These are phyloP conservation scores for Aschersonia sp. DNA, from an alignment of 2,329 filamentous ascomycete species.

Conservation along the genomic window DNA sequence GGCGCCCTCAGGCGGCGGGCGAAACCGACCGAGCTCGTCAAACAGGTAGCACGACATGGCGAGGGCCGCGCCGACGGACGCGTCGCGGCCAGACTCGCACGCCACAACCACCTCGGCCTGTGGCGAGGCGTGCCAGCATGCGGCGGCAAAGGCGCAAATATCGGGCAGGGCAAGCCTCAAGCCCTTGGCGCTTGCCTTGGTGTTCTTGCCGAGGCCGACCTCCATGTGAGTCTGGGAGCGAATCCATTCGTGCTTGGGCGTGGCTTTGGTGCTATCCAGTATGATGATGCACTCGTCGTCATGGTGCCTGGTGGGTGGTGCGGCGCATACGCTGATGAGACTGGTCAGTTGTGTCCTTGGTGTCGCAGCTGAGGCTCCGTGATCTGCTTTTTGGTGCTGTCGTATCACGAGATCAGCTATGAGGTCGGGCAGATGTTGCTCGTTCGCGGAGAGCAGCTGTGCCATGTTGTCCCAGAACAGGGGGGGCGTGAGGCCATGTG, in stretches of 20 bases:
- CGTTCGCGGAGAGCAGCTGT: conserved; percentile 44
- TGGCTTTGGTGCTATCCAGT: conserved; percentile 25
- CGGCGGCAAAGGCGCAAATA: conserved; percentile 41
- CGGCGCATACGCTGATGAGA: conserved; percentile 20
- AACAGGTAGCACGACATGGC: conserved; percentile 63
- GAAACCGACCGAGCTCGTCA: conserved; percentile 41
- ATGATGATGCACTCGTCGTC: conserved; percentile 23
- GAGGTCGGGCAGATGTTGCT: conserved; percentile 44
- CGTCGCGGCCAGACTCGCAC: conserved; percentile 66
- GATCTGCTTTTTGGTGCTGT: not conserved
- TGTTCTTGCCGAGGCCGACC: conserved; percentile 56
- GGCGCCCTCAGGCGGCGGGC: conserved; percentile 9
- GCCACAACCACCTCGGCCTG: conserved; percentile 36
- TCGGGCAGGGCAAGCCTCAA: conserved; percentile 56
- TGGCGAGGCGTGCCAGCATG: conserved; percentile 10
- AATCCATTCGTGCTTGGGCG: conserved; percentile 26
- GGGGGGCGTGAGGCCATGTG: conserved; percentile 59
- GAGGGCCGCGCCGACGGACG: conserved; percentile 65
- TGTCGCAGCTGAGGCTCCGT: no score
- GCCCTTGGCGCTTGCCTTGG: conserved; percentile 61
- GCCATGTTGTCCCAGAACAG: conserved; percentile 66
- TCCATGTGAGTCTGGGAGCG: conserved; percentile 24
- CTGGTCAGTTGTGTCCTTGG: conserved; percentile 15
- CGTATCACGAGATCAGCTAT: conserved; percentile 24
- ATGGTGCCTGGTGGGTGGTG: conserved; percentile 11